A percentile compares a stretch with the other conserved stretches of the same genome.
phyloP scores from a whole-genome alignment of 2,329 filamentous ascomycete genomes.

The Fusarium torreyae region DNA sequence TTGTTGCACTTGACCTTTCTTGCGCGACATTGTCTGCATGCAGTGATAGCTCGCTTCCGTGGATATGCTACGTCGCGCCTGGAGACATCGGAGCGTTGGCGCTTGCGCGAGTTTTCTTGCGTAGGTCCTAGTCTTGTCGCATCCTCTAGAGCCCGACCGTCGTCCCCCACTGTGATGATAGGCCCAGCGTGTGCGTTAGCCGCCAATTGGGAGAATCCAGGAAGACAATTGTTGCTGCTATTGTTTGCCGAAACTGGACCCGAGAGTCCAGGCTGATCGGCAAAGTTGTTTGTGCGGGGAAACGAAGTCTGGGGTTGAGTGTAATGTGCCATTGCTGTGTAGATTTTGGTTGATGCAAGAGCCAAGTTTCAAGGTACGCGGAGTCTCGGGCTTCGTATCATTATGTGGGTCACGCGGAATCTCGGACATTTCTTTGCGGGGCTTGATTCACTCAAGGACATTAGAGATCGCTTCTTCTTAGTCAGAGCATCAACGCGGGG shows the following conservation, averaged over 20 bases:
- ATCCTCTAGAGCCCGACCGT: too few species aligned
- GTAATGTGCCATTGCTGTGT: neutral
- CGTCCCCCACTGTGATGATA: too few species aligned
- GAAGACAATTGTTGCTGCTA: neutral
- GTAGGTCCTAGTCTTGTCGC: neutral
- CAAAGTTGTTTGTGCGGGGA: neutral
- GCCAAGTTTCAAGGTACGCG: neutral
- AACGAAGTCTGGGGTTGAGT: neutral
- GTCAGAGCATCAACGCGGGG: too few species aligned
- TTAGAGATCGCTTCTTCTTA: too few species aligned
- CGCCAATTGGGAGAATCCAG: neutral
- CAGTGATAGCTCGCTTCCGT: slow-evolving; percentile 20
- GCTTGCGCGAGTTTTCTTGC: neutral
- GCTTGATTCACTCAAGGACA: too few species aligned
- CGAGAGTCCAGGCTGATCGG: neutral
- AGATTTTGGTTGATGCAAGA: neutral
- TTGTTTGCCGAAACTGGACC: neutral
- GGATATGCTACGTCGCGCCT: slow-evolving; percentile 6
- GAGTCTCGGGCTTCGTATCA: neutral
- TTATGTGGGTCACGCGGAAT: neutral
- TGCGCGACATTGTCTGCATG: slow-evolving; percentile 23
- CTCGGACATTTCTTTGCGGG: neutral
- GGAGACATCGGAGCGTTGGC: neutral
- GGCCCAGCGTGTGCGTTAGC: neutral
- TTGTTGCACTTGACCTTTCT: slow-evolving; percentile 33